Conservation (phyloP, 2,329 filamentous ascomycete genomes). For the Diaporthe amygdali region DNA sequence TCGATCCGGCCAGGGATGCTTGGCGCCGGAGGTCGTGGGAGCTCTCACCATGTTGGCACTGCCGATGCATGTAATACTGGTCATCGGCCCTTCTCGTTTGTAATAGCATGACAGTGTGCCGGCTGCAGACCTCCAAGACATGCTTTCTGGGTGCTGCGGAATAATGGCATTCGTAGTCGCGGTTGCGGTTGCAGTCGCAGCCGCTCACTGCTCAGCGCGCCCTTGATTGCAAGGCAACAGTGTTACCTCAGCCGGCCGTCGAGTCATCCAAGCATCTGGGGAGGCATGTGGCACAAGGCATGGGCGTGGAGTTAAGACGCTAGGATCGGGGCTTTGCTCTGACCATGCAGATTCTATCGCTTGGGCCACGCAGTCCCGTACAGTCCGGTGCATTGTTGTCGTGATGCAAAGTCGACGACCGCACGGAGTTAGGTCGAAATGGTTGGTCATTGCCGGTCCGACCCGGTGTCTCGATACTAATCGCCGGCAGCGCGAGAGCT, state of each 20-base stretch:
- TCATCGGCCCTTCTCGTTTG: constrained; percentile 4
- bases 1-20: background rate
- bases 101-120: background rate
- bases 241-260: background rate
- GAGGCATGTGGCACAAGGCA: background rate
- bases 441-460: background rate
- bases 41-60: background rate
- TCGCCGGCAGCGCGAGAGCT: background rate
- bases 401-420: background rate
- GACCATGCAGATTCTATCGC: background rate
- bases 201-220: background rate
- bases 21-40: background rate
- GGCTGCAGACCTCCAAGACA: background rate
- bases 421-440: background rate
- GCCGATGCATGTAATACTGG: constrained; percentile 3
- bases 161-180: background rate
- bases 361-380: background rate
- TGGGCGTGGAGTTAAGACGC: background rate
- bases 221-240: background rate
- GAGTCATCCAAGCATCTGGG: background rate
- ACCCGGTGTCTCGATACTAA: background rate
- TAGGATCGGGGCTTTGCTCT: background rate
- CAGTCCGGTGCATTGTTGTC: background rate
- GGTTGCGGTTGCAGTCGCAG: background rate
- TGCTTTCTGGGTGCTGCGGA: background rate